Percentiles rank a stretch among this genome's conserved stretches.
phyloP scores from a whole-genome alignment of 345 rosid species.

The Ceriops tagal region DNA sequence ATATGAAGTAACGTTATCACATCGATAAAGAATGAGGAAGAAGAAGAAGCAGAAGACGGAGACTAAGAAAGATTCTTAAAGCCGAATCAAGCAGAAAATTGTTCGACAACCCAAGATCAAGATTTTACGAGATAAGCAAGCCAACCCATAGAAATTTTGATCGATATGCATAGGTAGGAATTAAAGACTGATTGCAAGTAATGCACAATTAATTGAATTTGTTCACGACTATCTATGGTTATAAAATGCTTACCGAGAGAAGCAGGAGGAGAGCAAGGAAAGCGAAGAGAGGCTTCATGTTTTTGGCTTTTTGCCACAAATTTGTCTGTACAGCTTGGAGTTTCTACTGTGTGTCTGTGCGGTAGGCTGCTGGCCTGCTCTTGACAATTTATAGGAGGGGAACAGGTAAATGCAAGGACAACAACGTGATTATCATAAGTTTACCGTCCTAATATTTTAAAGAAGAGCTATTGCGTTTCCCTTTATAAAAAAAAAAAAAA shows the following conservation, averaged over 20 bases:
- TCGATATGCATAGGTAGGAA: background rate
- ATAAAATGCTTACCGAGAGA: conserved; percentile 32
- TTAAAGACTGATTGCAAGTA: too few relatives aligned
- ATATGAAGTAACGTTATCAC: background rate
- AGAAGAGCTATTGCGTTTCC: too few relatives aligned
- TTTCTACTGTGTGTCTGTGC: background rate
- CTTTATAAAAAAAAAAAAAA: too few relatives aligned
- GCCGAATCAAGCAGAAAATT: too few relatives aligned
- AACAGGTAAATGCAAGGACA: background rate
- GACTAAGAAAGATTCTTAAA: background rate
- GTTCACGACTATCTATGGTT: background rate
- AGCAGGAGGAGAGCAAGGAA: conserved; percentile 27
- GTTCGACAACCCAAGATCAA: too few relatives aligned
- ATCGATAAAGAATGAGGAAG: background rate
- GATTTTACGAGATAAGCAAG: background rate
- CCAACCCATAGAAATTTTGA: background rate
- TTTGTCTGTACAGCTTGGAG: background rate
- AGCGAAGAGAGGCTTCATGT: conserved; percentile 30
- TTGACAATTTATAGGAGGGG: background rate
- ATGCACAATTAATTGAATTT: background rate
- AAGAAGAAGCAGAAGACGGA: background rate
- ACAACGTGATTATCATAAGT: background rate
- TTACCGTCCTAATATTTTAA: background rate
- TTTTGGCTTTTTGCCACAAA: background rate
- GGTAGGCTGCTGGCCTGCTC: conserved; percentile 1